Evolutionary conservation across 1,139 yeast genomes (phyloP), one percentile per base, ranked within the genome.

Genomic region (Pichia sp.): DNA sequence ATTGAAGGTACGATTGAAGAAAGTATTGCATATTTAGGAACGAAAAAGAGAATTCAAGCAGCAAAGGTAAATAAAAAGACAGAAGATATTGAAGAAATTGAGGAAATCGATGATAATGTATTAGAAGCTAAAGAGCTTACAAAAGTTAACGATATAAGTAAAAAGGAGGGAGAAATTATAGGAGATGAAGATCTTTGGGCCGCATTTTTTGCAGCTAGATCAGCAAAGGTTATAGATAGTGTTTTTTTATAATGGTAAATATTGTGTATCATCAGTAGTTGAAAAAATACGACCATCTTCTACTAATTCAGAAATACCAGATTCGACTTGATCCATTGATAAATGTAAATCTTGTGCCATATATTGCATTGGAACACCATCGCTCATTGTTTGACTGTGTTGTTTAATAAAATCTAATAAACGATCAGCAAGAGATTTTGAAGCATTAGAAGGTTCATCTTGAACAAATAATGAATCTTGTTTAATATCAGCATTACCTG

Each of bases 1-100:
- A 82, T 88, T 42, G 77, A 74, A 45, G 80, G 82, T 35, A 79
- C 95, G 0, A 93, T 91, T n/a, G 98, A 91, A 60, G 95, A 89
- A 58, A 80, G 84, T 40, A 84, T 91, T 41, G 74, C 86, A n/a
- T 64, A 70, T 32, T 62, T 75, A 45, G 70, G 80, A 2, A 72
- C 80, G 0, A 69, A 66, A 40, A 75, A 72, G 50, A 52, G 82
- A 41, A 50, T 74, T 31, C 66, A 67, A 42, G 45, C 69, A 65
- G 49, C 55, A 63, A 32, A 48, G 44, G 33, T 50, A 41, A 53
- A 59, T 37, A 19, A 29, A 11, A 13, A 16, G 3, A 20, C 8
- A 3, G 36, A 27, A 9, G 11, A 29, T 10, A 28, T 41, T 10
- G 37, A 37, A 20, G 41, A 25, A 22, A 35, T 31, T 25, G 45